Base-by-base conservation (phyloP, 768 basidiomycete species). In the Cubamyces sp. region DNA sequence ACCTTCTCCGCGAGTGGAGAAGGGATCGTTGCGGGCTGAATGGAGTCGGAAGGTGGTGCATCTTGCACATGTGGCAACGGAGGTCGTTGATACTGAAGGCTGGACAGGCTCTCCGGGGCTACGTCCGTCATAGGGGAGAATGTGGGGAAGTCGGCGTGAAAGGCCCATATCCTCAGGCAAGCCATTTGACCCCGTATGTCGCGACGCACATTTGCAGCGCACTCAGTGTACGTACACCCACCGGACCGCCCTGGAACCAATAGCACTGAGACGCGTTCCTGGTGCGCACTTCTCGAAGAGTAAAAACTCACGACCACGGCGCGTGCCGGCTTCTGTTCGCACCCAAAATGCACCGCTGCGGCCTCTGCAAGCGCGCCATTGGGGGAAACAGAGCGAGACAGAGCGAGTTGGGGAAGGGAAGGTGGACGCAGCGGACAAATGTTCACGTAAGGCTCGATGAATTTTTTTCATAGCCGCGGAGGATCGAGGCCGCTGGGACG, bases 251-350 rank as follows among this genome's bases (percentile, higher is more conserved):
- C 57, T 57, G 34, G 25, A 28, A 19, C 25, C 21, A 40, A 42
- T 19, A 1, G 19, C 7, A 19, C 23, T 51, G 26, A 59, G 49
- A 28, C 56, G 12, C 46, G 18, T 8, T 40, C 28, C 14, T 25
- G n/a, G 23, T 41, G 26, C n/a, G 21, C n/a, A 30, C 28, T 30
- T 30, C 39, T 19, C 18, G 57, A 50, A 48, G 18, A 52, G 25
- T 16, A 42, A 59, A 52, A 18, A 59, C 57, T 59, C 57, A 59
- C 57, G 48, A 45, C 37, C 39, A 19, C 40, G 41, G 47, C 28
- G 40, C 41, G 39, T 30, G 41, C 43, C 45, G 25, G 26, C 49
- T 30, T 51, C 49, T 34, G 18, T 52, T 43, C 49, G 41, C 49
- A 11, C 34, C 34, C 6, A 34, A 34, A 6, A 9, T 34, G 34